Evolutionary conservation across 2,329 filamentous ascomycete species (phyloP), one percentile per base, ranked within the genome.

Genomic region (Epichloe sp.): DNA sequence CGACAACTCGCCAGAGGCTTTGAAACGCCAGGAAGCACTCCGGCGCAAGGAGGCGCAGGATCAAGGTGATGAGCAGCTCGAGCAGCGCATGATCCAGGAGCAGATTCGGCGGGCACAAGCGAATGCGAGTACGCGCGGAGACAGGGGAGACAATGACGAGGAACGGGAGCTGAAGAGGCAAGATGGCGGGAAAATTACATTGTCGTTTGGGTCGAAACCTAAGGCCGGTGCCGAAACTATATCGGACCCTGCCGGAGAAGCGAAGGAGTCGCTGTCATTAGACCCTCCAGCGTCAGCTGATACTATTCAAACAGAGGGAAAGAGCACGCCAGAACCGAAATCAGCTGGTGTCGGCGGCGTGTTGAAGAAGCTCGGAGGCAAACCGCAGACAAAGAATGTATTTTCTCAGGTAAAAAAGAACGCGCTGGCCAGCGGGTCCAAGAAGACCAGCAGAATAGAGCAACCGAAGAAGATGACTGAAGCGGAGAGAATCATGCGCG

Each of bases 1-100:
- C 52, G 91, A 98, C 62, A 88, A 91, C 60, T 90, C 85, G 37
- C 88, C 89, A 0, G 91, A 95, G 51, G 88, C 89, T 1, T 69
- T 97, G 56, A 76, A 80, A 59, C 73, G 90, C 48, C 80, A 87
- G 55, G 91, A 96, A 57, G 88, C 88, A 26, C 75, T 96, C 47
- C 74, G 83, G 58, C 82, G 84, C 63, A 91, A 88, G 66, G 90
- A 96, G 65, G 79, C 86, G 51, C 83, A 90, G 66, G 90, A 96
- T 60, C 87, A 86, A 58, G 88, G 89, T 2, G 90, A 96, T 59
- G 91, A 97, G 64, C 87, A 94, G 68, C 71, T 88, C 47, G 90
- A 97, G 68, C 85, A 91, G 67, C 80, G 79, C 62, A 75, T 90
- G 71, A 83, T 98, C 44, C 77, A 79, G 60, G 85, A 88, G 62